Conservation (phyloP, 345 rosid species). For the Boechera divaricarpa region DNA sequence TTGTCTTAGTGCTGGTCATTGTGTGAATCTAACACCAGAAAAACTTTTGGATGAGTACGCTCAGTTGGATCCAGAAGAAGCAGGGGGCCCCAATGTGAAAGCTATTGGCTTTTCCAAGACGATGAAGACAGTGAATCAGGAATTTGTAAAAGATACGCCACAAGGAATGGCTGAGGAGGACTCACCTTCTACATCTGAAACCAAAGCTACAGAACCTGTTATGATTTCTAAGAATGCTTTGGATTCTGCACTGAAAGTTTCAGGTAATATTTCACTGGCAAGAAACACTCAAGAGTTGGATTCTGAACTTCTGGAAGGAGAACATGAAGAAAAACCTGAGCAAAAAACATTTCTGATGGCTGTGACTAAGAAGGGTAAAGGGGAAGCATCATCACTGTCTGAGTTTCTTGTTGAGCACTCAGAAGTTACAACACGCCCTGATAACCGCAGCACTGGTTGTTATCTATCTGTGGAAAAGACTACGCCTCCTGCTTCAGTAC, state of each 20-base stretch:
- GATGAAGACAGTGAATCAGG: constrained; percentile 9
- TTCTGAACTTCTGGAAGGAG: background rate
- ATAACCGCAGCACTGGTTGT: too few relatives aligned
- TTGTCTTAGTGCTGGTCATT: constrained; percentile 8
- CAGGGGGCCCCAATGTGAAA: background rate
- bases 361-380: constrained; percentile 8
- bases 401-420: background rate
- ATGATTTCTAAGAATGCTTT: constrained; percentile 12
- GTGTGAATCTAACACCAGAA: background rate
- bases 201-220: constrained; percentile 18
- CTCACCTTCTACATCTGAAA: background rate
- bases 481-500: background rate
- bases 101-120: constrained; percentile 1
- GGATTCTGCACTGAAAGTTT: constrained; percentile 1
- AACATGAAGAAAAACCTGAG: background rate
- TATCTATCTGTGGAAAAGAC: too few relatives aligned
- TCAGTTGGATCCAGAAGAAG: background rate
- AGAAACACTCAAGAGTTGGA: background rate
- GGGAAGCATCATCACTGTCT: background rate
- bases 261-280: constrained; percentile 4
- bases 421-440: background rate
- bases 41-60: background rate
- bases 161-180: constrained; percentile 18
- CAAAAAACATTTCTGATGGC: background rate
- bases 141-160: background rate